phyloP scores from a whole-genome alignment of 495 filamentous ascomycete species.

The Penicillium maclennaniae region DNA sequence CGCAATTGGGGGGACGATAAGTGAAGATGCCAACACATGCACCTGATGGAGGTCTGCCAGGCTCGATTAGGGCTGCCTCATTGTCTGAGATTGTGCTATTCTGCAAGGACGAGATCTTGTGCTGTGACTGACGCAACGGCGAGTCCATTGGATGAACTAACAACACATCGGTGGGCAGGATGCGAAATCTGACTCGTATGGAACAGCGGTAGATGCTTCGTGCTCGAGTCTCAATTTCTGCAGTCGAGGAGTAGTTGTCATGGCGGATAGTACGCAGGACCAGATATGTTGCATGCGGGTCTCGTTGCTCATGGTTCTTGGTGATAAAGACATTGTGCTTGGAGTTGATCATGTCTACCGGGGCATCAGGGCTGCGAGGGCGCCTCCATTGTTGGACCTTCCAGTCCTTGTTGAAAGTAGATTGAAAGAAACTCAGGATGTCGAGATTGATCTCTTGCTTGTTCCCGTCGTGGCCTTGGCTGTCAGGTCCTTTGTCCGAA shows the following conservation, averaged over 20 bases:
- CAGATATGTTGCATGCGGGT: slow-evolving; percentile 47
- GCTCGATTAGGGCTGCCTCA: background rate
- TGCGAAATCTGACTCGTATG: slow-evolving; percentile 54
- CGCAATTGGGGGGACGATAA: slow-evolving; percentile 57
- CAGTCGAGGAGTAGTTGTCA: slow-evolving; percentile 53
- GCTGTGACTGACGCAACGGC: slow-evolving; percentile 1
- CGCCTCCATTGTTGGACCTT: slow-evolving; percentile 56
- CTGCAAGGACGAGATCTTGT: background rate
- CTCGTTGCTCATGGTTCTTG: slow-evolving; percentile 13
- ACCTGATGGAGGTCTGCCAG: slow-evolving; percentile 26
- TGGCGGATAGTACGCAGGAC: slow-evolving; percentile 59
- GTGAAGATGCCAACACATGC: slow-evolving; percentile 73
- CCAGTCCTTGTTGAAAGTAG: slow-evolving; percentile 51
- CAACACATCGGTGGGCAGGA: slow-evolving; percentile 21
- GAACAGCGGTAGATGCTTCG: slow-evolving; percentile 56
- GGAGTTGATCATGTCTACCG: slow-evolving; percentile 57
- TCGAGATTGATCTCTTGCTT: slow-evolving; percentile 2
- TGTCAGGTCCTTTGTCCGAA: slow-evolving; percentile 1
- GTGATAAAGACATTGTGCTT: slow-evolving; percentile 64
- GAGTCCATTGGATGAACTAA: slow-evolving; percentile 13
- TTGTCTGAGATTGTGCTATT: slow-evolving; percentile 3
- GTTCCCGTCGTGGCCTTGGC: slow-evolving; percentile 40
- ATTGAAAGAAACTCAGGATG: slow-evolving; percentile 30
- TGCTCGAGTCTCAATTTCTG: slow-evolving; percentile 59
- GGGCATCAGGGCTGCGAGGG: slow-evolving; percentile 38